Conservation (phyloP, 768 basidiomycete genomes). For the Termitomyces sp. region DNA sequence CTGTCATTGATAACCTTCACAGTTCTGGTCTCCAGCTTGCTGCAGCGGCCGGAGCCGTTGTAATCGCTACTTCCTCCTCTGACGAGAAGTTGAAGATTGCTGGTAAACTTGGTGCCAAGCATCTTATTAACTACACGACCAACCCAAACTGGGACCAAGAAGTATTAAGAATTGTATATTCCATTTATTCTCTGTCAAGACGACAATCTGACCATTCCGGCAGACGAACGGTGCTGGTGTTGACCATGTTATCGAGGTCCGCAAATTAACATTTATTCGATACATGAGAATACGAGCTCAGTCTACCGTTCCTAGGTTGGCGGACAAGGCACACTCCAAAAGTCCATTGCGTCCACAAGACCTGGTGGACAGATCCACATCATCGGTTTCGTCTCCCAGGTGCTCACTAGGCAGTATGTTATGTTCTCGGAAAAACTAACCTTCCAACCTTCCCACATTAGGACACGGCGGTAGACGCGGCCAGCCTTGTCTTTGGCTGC, state of each 20-base stretch:
- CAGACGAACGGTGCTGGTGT: constrained; percentile 37
- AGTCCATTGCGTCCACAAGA: constrained; percentile 36
- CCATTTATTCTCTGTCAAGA: constrained; percentile 2
- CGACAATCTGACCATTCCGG: constrained; percentile 1
- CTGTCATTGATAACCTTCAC: not conserved
- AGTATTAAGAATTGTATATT: constrained; percentile 37
- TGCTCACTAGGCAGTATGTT: constrained; percentile 13
- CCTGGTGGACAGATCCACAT: constrained; percentile 42
- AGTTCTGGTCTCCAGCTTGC: constrained; percentile 61
- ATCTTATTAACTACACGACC: constrained; percentile 61
- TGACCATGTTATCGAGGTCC: constrained; percentile 36
- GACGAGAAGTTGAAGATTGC: constrained; percentile 58
- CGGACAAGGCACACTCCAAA: constrained; percentile 46
- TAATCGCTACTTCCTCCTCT: constrained; percentile 66
- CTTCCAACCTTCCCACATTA: constrained; percentile 4
- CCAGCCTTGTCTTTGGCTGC: constrained; percentile 20
- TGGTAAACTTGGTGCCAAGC: constrained; percentile 45
- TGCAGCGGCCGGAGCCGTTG: constrained; percentile 56
- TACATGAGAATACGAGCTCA: not conserved
- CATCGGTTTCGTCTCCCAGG: constrained; percentile 48
- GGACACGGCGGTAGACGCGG: constrained; percentile 24
- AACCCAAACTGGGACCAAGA: constrained; percentile 57
- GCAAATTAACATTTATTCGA: not conserved
- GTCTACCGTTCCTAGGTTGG: constrained; percentile 42
- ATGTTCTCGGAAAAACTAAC: not conserved